Evolutionary conservation across 495 filamentous ascomycete species (phyloP), one percentile per base, ranked within the genome.

Genomic region (Pyronema omphalodes): DNA sequence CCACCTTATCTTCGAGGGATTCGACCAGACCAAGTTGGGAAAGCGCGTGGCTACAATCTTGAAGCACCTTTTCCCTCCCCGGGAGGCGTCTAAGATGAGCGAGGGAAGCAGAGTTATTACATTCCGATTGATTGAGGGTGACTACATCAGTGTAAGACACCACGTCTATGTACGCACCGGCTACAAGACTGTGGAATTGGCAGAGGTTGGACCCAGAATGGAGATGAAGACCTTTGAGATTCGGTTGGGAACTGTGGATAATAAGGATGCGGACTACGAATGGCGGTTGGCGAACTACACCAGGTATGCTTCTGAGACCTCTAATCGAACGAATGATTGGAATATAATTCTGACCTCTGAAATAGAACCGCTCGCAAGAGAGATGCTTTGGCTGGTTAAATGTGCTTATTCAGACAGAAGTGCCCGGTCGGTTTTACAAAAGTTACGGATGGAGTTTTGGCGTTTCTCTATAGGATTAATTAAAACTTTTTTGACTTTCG

Each of bases 231-330:
- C 88, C 23, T 99, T 96, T 69, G 86, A 94, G 67, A 93, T 99
- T 55, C 74, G 87, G 46, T 80, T 84, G 51, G 89, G 91, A n/a
- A 91, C 89, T 2, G 71, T 94, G 44, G 91, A 95, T 64, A 93
- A 89, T 61, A 93, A 93, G 58, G 84, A 87, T 59, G 89, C 88
- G n/a, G 93, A 96, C 72, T 77, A 85, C 35, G 93, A 98, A 68
- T 98, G 91, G 91, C 79, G 84, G 51, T 70, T 96, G 57, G 91
- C 83, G 54, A 88, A 94, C 62, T 98, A 94, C 66, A 98, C 89
- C 0, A 79, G 91, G 60, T 62, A 50, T 36, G 47, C 17, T 8
- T 2, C 19, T 50, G 7, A 35, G 11, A 12, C 29, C 14, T 47
- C 9, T 1, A 3, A 9, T n/a, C 18, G 23, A 15, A 11, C 47